Evolutionary conservation across 176 grass and related monocot genomes (phyloP).

Genomic region (Musa acuminata): DNA sequence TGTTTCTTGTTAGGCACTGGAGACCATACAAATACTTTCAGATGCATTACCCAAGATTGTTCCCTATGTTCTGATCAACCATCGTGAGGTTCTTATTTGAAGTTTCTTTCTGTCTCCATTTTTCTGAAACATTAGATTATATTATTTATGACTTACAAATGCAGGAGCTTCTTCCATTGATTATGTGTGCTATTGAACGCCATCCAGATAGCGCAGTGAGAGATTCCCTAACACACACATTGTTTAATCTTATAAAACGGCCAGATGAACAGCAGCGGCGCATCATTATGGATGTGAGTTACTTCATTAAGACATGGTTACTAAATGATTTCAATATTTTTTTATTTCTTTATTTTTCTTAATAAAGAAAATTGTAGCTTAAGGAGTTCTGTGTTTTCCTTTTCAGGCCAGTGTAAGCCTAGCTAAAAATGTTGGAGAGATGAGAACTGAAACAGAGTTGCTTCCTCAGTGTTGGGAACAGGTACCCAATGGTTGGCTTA

Average conservation of each 20-base stretch:
- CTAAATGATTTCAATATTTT: background rate
- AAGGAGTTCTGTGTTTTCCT: constrained; percentile 9
- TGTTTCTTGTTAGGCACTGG: constrained; percentile 57
- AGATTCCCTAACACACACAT: constrained; percentile 88
- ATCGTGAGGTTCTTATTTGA: constrained; percentile 82
- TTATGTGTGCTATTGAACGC: constrained; percentile 97
- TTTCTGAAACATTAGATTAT: constrained; percentile 14
- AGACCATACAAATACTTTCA: constrained; percentile 93
- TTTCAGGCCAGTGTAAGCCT: constrained; percentile 76
- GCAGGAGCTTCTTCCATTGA: constrained; percentile 98
- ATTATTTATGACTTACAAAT: constrained; percentile 20
- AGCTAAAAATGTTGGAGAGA: constrained; percentile 83
- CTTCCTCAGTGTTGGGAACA: constrained; percentile 99
- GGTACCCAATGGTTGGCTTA: constrained; percentile 26
- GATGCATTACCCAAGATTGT: constrained; percentile 98
- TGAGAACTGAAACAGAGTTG: constrained; percentile 96
- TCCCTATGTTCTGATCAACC: constrained; percentile 96
- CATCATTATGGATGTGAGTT: constrained; percentile 90
- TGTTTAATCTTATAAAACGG: constrained; percentile 97
- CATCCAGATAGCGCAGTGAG: constrained; percentile 73
- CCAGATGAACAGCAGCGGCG: constrained; percentile 84
- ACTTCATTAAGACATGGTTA: background rate
- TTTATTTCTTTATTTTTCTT: background rate
- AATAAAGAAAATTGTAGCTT: background rate
- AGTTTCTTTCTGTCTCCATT: constrained; percentile 26